phyloP scores from a whole-genome alignment of 202 grass and related monocot genomes.

The Elaeis oleifera region DNA sequence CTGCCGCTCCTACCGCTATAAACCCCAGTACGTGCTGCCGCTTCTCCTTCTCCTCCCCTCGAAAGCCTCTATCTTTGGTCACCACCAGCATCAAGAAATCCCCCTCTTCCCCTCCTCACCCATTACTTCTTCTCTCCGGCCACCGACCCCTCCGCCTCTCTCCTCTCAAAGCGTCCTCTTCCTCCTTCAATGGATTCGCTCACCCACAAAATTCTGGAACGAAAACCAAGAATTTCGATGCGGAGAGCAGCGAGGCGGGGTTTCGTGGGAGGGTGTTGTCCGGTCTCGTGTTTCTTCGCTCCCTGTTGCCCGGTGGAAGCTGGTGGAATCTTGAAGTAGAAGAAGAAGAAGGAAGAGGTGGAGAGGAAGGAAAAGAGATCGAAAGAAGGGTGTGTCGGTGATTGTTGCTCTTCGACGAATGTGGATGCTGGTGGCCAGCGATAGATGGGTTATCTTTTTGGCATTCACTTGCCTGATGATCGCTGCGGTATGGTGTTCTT shows the following conservation, averaged over 20 bases:
- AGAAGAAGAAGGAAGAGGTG: slow-evolving; percentile 29
- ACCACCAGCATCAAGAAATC: not conserved
- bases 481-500: slow-evolving; percentile 48
- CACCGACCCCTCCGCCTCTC: not conserved
- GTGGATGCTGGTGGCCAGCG: slow-evolving; percentile 69
- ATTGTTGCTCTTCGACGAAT: slow-evolving; percentile 53
- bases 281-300: slow-evolving; percentile 5
- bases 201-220: slow-evolving; percentile 22
- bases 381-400: slow-evolving; percentile 57
- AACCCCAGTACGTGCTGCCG: no score
- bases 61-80: no score
- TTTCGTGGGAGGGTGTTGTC: slow-evolving; percentile 48
- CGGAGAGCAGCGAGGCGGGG: slow-evolving; percentile 30
- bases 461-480: slow-evolving; percentile 67
- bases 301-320: slow-evolving; percentile 57
- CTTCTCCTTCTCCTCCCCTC: no score
- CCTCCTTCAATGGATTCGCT: slow-evolving; percentile 19
- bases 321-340: slow-evolving; percentile 82
- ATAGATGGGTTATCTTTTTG: slow-evolving; percentile 58
- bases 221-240: slow-evolving; percentile 7
- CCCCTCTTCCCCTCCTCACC: not conserved
- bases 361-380: slow-evolving; percentile 14
- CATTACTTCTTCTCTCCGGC: not conserved
- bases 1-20: no score
- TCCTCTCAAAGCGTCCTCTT: not conserved